Percentiles rank a stretch among this genome's conserved stretches.
These are phyloP conservation scores for Linnemannia elongata DNA, from an alignment of 192 early-diverging fungal species.

Conservation along the genomic window DNA sequence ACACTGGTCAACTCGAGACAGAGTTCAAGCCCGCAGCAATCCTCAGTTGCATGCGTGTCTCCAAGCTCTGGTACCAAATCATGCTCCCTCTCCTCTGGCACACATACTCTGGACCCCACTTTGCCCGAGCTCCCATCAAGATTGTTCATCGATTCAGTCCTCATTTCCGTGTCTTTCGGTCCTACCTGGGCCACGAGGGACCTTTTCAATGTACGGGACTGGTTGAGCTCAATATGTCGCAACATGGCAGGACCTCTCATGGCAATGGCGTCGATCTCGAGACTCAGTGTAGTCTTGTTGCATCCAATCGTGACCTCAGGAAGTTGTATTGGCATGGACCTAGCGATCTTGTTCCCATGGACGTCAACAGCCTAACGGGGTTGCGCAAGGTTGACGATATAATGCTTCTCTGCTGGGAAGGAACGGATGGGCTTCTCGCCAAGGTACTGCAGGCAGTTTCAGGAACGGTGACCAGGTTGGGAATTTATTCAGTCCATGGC, in stretches of 20 bases:
- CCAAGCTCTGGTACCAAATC: not conserved
- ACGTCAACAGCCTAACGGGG: not conserved
- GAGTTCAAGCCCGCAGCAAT: not conserved
- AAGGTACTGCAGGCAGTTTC: not conserved
- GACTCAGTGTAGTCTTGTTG: not conserved
- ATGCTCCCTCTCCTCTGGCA: not conserved
- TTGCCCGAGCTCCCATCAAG: not conserved
- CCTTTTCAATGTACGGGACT: not conserved
- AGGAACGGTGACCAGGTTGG: not conserved
- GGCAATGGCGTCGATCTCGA: not conserved
- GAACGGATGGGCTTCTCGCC: not conserved
- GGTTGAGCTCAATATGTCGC: not conserved
- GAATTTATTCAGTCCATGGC: not conserved
- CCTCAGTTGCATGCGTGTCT: not conserved
- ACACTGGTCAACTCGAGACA: not conserved
- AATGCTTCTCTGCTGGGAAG: not conserved
- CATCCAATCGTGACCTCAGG: not conserved
- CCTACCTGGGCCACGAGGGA: not conserved
- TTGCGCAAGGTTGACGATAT: not conserved
- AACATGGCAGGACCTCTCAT: not conserved
- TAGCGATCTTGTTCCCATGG: not conserved
- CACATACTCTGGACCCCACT: not conserved
- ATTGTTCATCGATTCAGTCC: not conserved
- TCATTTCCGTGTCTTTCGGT: not conserved
- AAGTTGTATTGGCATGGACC: not conserved